These are phyloP conservation scores for Termitomyces titanicus DNA, from an alignment of 768 basidiomycete species.

Conservation along the genomic window DNA sequence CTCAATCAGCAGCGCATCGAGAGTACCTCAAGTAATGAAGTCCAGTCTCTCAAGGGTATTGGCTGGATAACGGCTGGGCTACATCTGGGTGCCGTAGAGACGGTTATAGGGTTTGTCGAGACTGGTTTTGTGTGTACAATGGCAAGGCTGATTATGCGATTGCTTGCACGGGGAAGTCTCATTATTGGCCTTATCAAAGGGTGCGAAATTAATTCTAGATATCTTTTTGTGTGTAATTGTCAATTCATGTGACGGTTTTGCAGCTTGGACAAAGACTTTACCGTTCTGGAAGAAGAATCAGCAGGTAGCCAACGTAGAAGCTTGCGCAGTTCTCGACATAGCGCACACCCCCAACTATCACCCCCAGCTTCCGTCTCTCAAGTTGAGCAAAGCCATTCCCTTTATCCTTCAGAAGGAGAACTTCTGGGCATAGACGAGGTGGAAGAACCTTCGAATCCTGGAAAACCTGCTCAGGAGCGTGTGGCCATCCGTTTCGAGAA, in stretches of 20 bases:
- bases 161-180: conserved; percentile 50
- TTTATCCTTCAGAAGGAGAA: neutral
- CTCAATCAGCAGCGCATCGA: conserved; percentile 52
- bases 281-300: conserved; percentile 38
- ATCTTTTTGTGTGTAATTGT: neutral
- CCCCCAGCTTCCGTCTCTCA: conserved; percentile 40
- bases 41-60: conserved; percentile 54
- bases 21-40: conserved; percentile 35
- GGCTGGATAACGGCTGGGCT: conserved; percentile 63
- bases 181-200: conserved; percentile 66
- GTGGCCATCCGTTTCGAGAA: conserved; percentile 47
- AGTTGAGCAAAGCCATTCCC: neutral
- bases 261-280: conserved; percentile 59
- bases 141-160: conserved; percentile 54
- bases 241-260: neutral
- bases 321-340: conserved; percentile 32
- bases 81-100: conserved; percentile 64
- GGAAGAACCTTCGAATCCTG: conserved; percentile 7
- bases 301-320: conserved; percentile 11
- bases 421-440: conserved; percentile 14
- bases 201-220: conserved; percentile 40
- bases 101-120: conserved; percentile 56
- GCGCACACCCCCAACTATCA: conserved; percentile 52
- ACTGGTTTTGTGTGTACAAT: conserved; percentile 50
- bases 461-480: conserved; percentile 25